phyloP scores from a whole-genome alignment of 345 rosid genomes.

The Durio zibethinus region DNA sequence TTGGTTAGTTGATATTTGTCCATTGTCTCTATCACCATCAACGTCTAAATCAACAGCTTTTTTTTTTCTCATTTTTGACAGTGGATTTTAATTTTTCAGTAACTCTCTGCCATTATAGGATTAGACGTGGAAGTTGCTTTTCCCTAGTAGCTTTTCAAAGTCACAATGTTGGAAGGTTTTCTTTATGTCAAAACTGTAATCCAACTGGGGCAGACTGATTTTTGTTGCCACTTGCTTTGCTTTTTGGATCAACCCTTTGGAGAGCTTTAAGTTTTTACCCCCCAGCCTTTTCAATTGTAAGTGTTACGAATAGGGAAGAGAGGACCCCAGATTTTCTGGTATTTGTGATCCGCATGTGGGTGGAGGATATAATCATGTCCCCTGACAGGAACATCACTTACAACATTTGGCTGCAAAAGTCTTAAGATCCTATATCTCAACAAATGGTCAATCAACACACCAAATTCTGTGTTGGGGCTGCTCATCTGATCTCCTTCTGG shows the following conservation, averaged over 20 bases:
- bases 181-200: neutral
- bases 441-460: neutral
- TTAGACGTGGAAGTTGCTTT: slow-evolving; percentile 9
- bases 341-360: slow-evolving; percentile 1
- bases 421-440: neutral
- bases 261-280: neutral
- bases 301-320: neutral
- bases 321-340: slow-evolving; percentile 9
- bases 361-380: slow-evolving; percentile 4
- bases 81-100: neutral
- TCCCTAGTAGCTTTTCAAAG: neutral
- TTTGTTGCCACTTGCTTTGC: neutral
- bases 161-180: neutral
- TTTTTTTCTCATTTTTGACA: no score
- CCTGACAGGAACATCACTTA: neutral
- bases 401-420: neutral
- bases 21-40: neutral
- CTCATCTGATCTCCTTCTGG: neutral
- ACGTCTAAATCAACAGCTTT: neutral
- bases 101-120: neutral
- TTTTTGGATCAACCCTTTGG: neutral
- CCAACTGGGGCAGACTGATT: neutral
- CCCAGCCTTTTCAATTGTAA: neutral
- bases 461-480: neutral
- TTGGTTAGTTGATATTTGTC: neutral